Evolutionary conservation across 441 rosid genomes (phyloP).

Genomic region (Erodium texanum): DNA sequence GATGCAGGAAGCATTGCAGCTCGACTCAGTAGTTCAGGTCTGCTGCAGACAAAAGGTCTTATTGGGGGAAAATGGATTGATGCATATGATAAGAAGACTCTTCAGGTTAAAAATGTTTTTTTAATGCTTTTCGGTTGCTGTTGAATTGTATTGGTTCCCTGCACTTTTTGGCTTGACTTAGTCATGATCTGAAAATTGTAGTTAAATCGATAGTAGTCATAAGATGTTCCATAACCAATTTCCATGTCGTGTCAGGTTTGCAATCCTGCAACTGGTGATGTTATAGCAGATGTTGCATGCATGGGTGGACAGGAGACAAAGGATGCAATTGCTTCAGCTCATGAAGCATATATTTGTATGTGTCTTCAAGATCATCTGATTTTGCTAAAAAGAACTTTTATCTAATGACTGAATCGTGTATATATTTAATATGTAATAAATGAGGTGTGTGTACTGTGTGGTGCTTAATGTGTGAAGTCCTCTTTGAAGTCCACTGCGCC

Average conservation of each 20-base stretch:
- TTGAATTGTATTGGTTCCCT: not conserved
- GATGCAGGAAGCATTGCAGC: slow-evolving; percentile 35
- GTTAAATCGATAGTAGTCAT: not conserved
- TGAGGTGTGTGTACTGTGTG: not conserved
- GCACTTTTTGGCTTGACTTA: not conserved
- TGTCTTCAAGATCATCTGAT: slow-evolving; percentile 12
- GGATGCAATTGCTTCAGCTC: slow-evolving; percentile 82
- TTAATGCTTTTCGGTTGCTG: not conserved
- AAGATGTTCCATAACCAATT: not conserved
- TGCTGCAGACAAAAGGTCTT: slow-evolving; percentile 60
- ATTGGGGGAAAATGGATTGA: slow-evolving; percentile 83
- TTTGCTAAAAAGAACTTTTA: not conserved
- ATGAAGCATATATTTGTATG: slow-evolving; percentile 64
- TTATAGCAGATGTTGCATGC: slow-evolving; percentile 59
- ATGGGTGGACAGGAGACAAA: slow-evolving; percentile 82
- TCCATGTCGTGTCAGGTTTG: slow-evolving; percentile 42
- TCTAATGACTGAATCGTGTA: not conserved
- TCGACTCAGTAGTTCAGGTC: slow-evolving; percentile 43
- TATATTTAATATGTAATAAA: not conserved
- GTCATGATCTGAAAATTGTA: not conserved
- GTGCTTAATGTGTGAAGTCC: not conserved
- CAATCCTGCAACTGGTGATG: slow-evolving; percentile 87
- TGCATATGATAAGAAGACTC: slow-evolving; percentile 63
- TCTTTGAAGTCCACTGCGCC: not conserved
- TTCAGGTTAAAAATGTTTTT: slow-evolving; percentile 35